These are phyloP conservation scores for Penicillium turbatum DNA, from an alignment of 495 filamentous ascomycete genomes.

Conservation along the genomic window DNA sequence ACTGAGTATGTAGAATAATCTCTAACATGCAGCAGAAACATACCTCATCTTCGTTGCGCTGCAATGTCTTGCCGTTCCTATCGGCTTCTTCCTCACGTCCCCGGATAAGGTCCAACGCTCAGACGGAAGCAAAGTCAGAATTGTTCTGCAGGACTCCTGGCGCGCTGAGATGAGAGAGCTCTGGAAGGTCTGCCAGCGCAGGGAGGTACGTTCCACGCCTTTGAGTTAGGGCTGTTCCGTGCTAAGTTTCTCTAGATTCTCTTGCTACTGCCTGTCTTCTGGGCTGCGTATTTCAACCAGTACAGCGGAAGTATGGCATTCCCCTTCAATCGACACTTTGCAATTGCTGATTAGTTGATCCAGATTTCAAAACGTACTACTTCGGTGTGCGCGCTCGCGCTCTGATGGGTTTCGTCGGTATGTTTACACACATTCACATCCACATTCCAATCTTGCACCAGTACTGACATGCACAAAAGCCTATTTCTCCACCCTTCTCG, in stretches of 20 bases:
- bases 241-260: constrained; percentile 20
- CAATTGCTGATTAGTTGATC: constrained; percentile 2
- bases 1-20: background rate
- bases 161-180: constrained; percentile 27
- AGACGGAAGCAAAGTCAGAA: constrained; percentile 50
- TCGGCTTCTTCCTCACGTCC: constrained; percentile 50
- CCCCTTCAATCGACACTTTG: background rate
- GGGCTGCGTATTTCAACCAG: constrained; percentile 40
- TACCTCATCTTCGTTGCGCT: constrained; percentile 58
- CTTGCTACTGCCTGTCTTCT: constrained; percentile 34
- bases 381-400: constrained; percentile 38
- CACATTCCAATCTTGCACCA: background rate
- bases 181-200: constrained; percentile 25
- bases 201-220: constrained; percentile 16
- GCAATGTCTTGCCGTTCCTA: constrained; percentile 50
- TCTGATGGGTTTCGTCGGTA: constrained; percentile 35
- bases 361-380: constrained; percentile 37
- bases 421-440: background rate
- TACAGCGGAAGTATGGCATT: constrained; percentile 25
- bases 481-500: constrained; percentile 31
- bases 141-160: constrained; percentile 43
- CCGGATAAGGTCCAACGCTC: constrained; percentile 52
- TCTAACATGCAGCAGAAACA: constrained; percentile 25
- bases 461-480: constrained; percentile 6
- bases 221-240: background rate